Evolutionary conservation across 768 basidiomycete species (phyloP), one percentile per base, ranked within the genome.

Genomic region (Agrocybe praecox): DNA sequence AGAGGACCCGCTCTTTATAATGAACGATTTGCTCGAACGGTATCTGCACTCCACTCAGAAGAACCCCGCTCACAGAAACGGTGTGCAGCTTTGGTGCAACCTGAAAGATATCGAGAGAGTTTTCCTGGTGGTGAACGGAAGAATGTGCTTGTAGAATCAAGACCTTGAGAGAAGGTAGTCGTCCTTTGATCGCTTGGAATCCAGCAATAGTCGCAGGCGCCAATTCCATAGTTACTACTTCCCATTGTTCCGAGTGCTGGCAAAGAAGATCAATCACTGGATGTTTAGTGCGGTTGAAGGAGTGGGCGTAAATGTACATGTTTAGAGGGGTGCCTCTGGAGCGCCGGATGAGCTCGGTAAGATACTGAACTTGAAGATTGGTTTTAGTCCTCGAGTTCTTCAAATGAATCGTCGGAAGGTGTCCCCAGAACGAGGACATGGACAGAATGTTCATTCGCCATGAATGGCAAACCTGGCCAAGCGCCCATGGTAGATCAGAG

Each of bases 201-300:
- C 60, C 59, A 15, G 52, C 44, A 19, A 70, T 48, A 17, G 62
- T 57, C 17, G 52, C 52, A 17, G 55, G 53, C 1, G 61, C 29
- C 2, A 59, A 32, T 17, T 53, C 56, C 32, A 68, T 51, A 9
- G 57, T 61, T 12, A 62, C 61, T 9, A 50, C 51, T 23, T 63
- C 45, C 67, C 67, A 69, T 50, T 64, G 55, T 32, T 67, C 64
- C 18, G 65, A 59, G 24, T 66, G 58, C 26, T 46, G 48, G 24
- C 59, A 56, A n/a, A 69, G 49, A 5, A 62, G 46, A 24, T 65
- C 61, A 33, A 69, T 49, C n/a, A 65, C 56, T 19, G 62, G 62
- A 51, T 68, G 67, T 18, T 11, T 58, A 2, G 26, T n/a, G 1
- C 43, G 44, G 15, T 59, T 55, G 29, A 62, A 58, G 22, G 57